phyloP scores from a whole-genome alignment of 2,329 filamentous ascomycete species.

The Mollisiaceae sp. region DNA sequence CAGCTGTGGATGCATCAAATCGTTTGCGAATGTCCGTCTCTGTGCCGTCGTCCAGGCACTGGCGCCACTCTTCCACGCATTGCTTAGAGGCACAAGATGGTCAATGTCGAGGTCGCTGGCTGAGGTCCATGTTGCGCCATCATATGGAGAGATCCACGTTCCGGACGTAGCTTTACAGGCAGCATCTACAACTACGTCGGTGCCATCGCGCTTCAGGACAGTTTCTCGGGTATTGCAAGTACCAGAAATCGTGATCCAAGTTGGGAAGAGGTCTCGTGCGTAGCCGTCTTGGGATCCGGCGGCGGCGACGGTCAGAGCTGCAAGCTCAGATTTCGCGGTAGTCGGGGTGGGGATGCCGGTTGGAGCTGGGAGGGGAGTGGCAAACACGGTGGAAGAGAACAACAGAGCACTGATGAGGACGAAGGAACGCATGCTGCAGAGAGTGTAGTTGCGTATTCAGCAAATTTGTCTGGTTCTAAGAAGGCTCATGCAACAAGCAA shows the following conservation, averaged over 20 bases:
- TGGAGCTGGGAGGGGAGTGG: slow-evolving; percentile 45
- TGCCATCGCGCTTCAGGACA: slow-evolving; percentile 77
- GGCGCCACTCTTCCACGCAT: slow-evolving; percentile 83
- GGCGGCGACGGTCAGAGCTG: slow-evolving; percentile 60
- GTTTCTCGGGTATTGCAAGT: slow-evolving; percentile 75
- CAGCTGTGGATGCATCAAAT: slow-evolving; percentile 75
- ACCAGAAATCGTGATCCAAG: slow-evolving; percentile 60
- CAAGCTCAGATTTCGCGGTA: slow-evolving; percentile 62
- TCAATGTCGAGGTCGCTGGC: slow-evolving; percentile 80
- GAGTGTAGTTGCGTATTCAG: not conserved
- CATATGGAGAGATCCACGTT: slow-evolving; percentile 74
- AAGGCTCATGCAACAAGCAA: not conserved
- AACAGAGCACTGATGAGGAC: slow-evolving; percentile 22
- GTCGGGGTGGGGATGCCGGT: slow-evolving; percentile 67
- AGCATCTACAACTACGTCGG: slow-evolving; percentile 60
- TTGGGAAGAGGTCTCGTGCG: slow-evolving; percentile 50
- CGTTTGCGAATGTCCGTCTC: slow-evolving; percentile 76
- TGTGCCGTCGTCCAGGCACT: slow-evolving; percentile 70
- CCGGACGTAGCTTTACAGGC: slow-evolving; percentile 70
- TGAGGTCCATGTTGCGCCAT: slow-evolving; percentile 71
- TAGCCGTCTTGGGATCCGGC: slow-evolving; percentile 62
- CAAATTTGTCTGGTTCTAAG: not conserved
- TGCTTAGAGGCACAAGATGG: slow-evolving; percentile 80
- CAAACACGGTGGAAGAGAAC: slow-evolving; percentile 25
- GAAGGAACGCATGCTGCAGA: slow-evolving; percentile 29